Percentiles rank a stretch among this genome's conserved stretches.
Conservation (phyloP, 176 grass and related monocot species). For the Raddia distichophylla region DNA sequence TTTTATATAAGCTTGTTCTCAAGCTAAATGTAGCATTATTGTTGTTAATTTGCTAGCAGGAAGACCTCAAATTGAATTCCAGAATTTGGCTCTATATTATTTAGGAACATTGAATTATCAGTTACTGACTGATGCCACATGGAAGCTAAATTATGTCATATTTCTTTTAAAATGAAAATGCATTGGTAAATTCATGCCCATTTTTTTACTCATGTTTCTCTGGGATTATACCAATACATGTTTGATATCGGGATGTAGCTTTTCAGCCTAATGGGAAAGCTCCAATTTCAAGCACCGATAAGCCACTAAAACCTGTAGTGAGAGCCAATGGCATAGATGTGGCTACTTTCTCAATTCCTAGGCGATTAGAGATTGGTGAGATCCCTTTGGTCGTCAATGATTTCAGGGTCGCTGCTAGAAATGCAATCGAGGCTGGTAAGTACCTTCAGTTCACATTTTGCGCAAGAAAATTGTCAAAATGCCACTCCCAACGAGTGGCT, state of each 20-base stretch:
- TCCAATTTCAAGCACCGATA: slow-evolving; percentile 65
- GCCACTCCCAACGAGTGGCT: too few relatives aligned
- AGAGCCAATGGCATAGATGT: slow-evolving; percentile 46
- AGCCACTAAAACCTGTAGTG: slow-evolving; percentile 42
- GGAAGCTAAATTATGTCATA: not conserved
- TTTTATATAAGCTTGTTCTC: not conserved
- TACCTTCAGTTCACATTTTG: not conserved
- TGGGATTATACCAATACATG: not conserved
- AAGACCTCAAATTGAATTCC: slow-evolving; percentile 1
- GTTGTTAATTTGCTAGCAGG: not conserved
- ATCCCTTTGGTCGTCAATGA: slow-evolving; percentile 58
- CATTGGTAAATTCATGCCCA: not conserved
- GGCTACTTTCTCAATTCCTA: slow-evolving; percentile 41
- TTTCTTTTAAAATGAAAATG: slow-evolving; percentile 3
- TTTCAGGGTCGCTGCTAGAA: slow-evolving; percentile 66
- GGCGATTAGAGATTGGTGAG: slow-evolving; percentile 50
- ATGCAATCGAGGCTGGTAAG: slow-evolving; percentile 71
- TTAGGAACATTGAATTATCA: not conserved
- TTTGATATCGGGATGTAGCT: slow-evolving; percentile 31
- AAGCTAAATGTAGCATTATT: slow-evolving; percentile 1
- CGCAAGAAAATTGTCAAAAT: too few relatives aligned
- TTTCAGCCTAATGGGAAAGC: slow-evolving; percentile 66
- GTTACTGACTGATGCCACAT: not conserved
- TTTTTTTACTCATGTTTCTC: not conserved
- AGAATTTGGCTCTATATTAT: not conserved